phyloP scores from a whole-genome alignment of 306 rosid genomes.

The Styphnolobium japonicum region DNA sequence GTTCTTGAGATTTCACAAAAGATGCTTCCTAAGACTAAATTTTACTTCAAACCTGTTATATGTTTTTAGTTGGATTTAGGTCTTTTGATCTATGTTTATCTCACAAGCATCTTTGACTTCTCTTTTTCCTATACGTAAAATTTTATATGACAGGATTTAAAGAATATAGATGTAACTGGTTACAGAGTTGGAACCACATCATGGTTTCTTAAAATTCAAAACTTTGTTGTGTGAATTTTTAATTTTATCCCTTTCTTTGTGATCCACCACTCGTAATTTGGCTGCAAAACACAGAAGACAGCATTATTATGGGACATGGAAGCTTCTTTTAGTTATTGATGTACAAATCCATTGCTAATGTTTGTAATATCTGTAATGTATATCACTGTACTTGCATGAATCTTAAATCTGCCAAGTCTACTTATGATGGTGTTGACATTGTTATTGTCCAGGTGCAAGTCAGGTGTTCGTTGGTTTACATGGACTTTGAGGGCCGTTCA shows the following conservation, averaged over 20 bases:
- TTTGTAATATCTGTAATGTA: neutral
- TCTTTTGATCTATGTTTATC: neutral
- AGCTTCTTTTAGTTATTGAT: neutral
- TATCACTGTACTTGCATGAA: conserved; percentile 1
- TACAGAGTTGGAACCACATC: neutral
- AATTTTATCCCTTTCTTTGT: neutral
- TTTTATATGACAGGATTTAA: neutral
- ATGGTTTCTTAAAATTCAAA: neutral
- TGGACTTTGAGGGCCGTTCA: conserved; percentile 98
- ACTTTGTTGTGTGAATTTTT: neutral
- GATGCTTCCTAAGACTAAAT: neutral
- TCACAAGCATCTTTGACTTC: neutral
- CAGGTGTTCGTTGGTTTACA: conserved; percentile 67
- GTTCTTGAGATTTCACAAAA: neutral
- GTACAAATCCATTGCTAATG: neutral
- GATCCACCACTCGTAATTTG: conserved; percentile 2
- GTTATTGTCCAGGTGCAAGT: conserved; percentile 73
- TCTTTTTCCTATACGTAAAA: neutral
- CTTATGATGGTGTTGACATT: neutral
- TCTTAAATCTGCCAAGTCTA: conserved; percentile 23
- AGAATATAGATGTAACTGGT: conserved; percentile 4
- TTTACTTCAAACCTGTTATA: conserved; percentile 8
- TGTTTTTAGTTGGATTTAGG: neutral
- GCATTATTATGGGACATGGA: neutral
- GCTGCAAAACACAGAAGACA: conserved; percentile 1